A percentile compares a stretch with the other conserved stretches of the same genome.
Evolutionary conservation across 352 stramenopile genomes (phyloP).

Genomic region (Thalassiosira sp.): DNA sequence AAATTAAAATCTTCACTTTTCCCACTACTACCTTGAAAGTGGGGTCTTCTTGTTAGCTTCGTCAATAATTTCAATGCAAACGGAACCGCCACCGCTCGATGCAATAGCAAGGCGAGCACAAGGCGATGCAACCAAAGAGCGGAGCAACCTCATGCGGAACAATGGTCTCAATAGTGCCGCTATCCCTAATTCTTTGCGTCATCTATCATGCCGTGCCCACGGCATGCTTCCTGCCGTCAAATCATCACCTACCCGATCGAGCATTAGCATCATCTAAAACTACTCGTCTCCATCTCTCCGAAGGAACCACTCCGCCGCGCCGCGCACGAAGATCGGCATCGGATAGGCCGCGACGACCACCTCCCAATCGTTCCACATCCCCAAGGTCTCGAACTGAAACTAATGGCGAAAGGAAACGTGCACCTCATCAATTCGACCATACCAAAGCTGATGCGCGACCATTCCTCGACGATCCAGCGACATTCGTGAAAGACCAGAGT

Average conservation of each 20-base stretch:
- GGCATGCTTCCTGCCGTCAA: not conserved
- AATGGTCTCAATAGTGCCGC: no score
- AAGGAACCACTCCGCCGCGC: not conserved
- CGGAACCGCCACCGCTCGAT: no score
- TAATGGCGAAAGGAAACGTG: conserved; percentile 16
- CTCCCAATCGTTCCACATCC: conserved; percentile 1
- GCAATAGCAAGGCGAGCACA: no score
- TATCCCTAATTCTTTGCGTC: no score
- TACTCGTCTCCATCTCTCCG: not conserved
- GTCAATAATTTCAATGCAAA: no score
- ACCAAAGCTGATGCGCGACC: conserved; percentile 45
- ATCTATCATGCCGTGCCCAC: not conserved
- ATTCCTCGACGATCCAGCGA: conserved; percentile 36
- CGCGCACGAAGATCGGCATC: conserved; percentile 7
- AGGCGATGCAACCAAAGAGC: no score
- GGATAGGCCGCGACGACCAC: conserved; percentile 15
- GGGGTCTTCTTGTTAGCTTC: no score
- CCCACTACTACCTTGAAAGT: no score
- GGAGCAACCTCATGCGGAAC: no score
- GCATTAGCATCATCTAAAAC: not conserved
- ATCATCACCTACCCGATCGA: no score
- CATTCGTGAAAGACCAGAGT: conserved; percentile 21
- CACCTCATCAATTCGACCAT: conserved; percentile 57
- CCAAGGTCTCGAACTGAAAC: not conserved
- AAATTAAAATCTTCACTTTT: no score